These are phyloP conservation scores for Paulownia fortunei DNA, from an alignment of 257 asterid species.

Conservation along the genomic window DNA sequence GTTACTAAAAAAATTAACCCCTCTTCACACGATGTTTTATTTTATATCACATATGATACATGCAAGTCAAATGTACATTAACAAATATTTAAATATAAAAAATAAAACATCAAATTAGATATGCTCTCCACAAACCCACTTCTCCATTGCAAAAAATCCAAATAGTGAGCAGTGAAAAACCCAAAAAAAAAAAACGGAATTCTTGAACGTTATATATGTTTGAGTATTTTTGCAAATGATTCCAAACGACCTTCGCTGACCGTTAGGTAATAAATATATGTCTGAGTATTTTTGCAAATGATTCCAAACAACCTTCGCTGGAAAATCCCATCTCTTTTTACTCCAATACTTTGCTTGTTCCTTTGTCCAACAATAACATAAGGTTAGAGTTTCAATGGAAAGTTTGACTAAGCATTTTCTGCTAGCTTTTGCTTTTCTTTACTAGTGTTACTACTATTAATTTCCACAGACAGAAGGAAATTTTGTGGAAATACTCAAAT, in stretches of 20 bases:
- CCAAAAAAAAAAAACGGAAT: too few species aligned
- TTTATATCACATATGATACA: too few species aligned
- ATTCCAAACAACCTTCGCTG: background rate
- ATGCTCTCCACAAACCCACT: too few species aligned
- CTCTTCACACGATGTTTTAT: too few species aligned
- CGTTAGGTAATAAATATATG: background rate
- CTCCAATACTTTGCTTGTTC: slow-evolving; percentile 49
- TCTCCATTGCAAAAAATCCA: background rate
- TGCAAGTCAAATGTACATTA: too few species aligned
- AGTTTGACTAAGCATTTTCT: slow-evolving; percentile 47
- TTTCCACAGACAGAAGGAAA: background rate
- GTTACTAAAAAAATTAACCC: too few species aligned
- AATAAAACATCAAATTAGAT: too few species aligned
- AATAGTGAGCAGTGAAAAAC: background rate
- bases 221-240: background rate
- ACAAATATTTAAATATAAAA: too few species aligned
- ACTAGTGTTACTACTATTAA: slow-evolving; percentile 3
- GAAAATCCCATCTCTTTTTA: background rate
- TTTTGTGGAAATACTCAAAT: slow-evolving; percentile 3
- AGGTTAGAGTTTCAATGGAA: slow-evolving; percentile 40
- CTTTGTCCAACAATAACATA: slow-evolving; percentile 34
- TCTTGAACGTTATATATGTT: too few species aligned
- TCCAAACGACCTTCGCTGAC: background rate
- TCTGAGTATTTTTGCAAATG: background rate
- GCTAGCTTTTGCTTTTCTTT: slow-evolving; percentile 40